Evolutionary conservation across 1,139 yeast genomes (phyloP), one percentile per base, ranked within the genome.

Genomic region (Diutina pseudorugosa): DNA sequence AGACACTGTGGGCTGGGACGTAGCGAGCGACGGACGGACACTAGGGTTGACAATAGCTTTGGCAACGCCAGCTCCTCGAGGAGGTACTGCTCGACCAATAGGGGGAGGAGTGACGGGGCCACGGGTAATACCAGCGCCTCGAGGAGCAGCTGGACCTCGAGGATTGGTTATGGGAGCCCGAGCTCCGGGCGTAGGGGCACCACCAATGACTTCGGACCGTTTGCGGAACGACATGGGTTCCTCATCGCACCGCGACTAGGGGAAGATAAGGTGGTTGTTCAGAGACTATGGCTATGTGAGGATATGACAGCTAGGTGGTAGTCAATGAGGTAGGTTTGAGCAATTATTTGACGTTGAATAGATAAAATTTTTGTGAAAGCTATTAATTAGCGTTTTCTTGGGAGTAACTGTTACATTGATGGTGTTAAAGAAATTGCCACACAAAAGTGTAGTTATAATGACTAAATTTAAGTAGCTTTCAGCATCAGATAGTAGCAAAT

Each of bases 1-100:
- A 0, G 96, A 86, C 0, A 84, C 73, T 0, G 90, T 80, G 1
- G 88, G 84, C 54, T 80, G 83, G 0, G 95, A 84, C 3, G 90
- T 83, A 41, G 84, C 72, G 1, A 83, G 71, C 0, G 96, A 90
- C 0, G 97, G 95, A 8, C 41, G 20, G 11, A 45, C 40, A 6
- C 49, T 33, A 25, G 49, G 49, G n/a, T 45, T 45, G 33, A 27
- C n/a, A 7, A 25, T 25, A 2, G n/a, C 6, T 27, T 16, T 45
- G 20, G 40, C 21, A 3, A 18, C 20, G 4, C 19, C 21, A 11
- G 12, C 16, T 7, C 30, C 6, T 11, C 8, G n/a, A 16, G 20
- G 3, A 6, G 30, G 47, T 7, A 21, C 20, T 4, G 12, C 21
- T 7, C 19, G 18, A 16, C 30, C 16, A 11, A 5, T 9, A 19